These are phyloP conservation scores for Leucosporidium yakuticum DNA, from an alignment of 768 basidiomycete genomes.

Conservation along the genomic window DNA sequence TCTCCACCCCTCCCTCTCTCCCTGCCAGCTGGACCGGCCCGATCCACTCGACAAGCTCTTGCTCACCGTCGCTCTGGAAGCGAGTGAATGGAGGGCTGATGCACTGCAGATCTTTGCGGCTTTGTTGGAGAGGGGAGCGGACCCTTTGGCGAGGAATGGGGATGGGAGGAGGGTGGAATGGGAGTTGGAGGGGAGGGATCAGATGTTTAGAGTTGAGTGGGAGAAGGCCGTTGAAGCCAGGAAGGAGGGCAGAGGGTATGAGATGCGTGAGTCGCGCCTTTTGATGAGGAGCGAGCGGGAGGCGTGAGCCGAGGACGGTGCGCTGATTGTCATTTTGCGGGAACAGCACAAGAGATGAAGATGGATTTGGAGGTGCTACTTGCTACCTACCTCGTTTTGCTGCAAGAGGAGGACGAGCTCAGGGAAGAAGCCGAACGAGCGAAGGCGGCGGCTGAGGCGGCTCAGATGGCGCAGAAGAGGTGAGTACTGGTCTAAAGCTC, in stretches of 20 bases:
- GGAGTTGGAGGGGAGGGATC: not conserved
- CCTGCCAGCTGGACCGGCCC: not conserved
- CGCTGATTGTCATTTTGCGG: no score
- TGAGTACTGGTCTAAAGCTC: no score
- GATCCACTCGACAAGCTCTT: not conserved
- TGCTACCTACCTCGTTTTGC: no score
- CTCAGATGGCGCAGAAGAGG: no score
- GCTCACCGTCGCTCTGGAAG: not conserved
- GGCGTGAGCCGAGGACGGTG: no score
- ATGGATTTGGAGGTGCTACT: no score
- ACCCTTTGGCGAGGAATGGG: not conserved
- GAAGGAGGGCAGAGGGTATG: not conserved
- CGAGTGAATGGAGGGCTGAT: not conserved
- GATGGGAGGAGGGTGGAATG: not conserved
- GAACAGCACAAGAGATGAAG: no score
- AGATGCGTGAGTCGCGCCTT: not conserved
- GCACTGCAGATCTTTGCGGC: not conserved
- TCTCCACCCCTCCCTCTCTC: not conserved
- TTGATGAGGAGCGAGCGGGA: no score
- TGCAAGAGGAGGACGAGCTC: no score
- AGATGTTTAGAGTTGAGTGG: not conserved
- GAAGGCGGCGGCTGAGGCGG: no score
- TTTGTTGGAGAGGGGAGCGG: not conserved
- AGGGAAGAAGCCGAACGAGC: no score
- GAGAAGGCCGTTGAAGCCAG: not conserved